Base-by-base conservation (phyloP, 1,284 basidiomycete genomes). In the Cystobasidium slooffiae region DNA sequence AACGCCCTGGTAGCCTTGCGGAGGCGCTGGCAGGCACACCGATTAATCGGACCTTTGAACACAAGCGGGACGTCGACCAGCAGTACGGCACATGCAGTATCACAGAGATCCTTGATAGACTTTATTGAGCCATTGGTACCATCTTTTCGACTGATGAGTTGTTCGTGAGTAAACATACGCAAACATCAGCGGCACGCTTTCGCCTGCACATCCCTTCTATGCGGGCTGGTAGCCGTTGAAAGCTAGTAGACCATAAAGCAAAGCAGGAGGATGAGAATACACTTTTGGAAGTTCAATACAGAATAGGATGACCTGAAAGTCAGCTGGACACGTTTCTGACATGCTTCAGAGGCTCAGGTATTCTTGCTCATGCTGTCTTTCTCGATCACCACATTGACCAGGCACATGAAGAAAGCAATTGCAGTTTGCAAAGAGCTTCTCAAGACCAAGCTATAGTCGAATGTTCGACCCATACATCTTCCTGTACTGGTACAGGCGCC, bases 401-500 rank as follows among this genome's bases (percentile, higher is more conserved):
- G 4, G 52, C 20, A 3, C 20, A 22, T 9, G 31, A 31, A 31
- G 31, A 31, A 31, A 31, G 31, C 31, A 31, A 31, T 31, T 31
- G 31, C 31, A 31, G 31, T 31, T 5, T 31, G 31, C 31, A 31
- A 31, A 31, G 31, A 31, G 31, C 31, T 31, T 31, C 31, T 31
- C 31, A 31, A 31, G 31, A 31, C 31, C 31, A 31, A 31, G 31
- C 31, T 31, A 5, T 5, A 31, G 18, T 47, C 44, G 20, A 39
- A 73, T 73, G 70, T 52, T 73, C 52, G 63, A 73, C 43, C 47
- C 53, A 10, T 59, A 62, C 37, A 66, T 66, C 39, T 12, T 73
- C 52, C 62, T 73, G 44, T 59, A 56, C 53, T 73, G 70, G 70
- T 73, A 73, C 53, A 65, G 70, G 51, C 62, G 70, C 47, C 16